Evolutionary conservation across 805 yeast species (phyloP).

Genomic region (Starmera dryadoides): DNA sequence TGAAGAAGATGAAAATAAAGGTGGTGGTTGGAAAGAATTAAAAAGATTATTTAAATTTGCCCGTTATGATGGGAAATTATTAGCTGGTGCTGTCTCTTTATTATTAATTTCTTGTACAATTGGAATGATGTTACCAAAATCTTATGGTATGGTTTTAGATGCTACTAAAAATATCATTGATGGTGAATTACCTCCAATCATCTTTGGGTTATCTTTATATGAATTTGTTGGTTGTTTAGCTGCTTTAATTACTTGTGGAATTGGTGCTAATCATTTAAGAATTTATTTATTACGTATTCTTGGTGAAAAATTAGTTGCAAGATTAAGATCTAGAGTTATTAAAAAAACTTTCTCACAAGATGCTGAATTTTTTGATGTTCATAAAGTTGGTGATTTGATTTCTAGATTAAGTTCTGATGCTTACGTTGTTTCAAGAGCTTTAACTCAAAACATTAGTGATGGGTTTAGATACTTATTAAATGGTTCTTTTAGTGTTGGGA

Average conservation of each 20-base stretch:
- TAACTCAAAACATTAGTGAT: slow-evolving; percentile 88
- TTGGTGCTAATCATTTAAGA: slow-evolving; percentile 72
- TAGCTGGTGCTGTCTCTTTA: slow-evolving; percentile 35
- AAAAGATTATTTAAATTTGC: slow-evolving; percentile 35
- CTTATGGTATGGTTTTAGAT: slow-evolving; percentile 49
- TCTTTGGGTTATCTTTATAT: slow-evolving; percentile 47
- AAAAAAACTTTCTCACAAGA: slow-evolving; percentile 79
- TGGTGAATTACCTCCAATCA: slow-evolving; percentile 25
- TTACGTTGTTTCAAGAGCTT: slow-evolving; percentile 77
- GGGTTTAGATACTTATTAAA: slow-evolving; percentile 79
- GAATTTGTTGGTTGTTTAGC: slow-evolving; percentile 57
- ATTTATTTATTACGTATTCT: slow-evolving; percentile 58
- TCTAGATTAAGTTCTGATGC: slow-evolving; percentile 88
- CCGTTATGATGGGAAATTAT: slow-evolving; percentile 35
- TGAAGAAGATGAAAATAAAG: background rate
- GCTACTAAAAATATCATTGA: slow-evolving; percentile 31
- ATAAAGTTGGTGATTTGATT: slow-evolving; percentile 89
- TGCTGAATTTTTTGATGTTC: slow-evolving; percentile 88
- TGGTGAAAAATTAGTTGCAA: slow-evolving; percentile 84
- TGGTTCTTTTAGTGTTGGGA: slow-evolving; percentile 78
- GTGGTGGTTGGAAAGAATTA: slow-evolving; percentile 18
- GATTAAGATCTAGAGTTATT: slow-evolving; percentile 71
- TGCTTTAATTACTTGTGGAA: slow-evolving; percentile 39
- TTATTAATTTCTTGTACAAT: slow-evolving; percentile 40
- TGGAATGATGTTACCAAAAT: slow-evolving; percentile 46